A percentile compares a stretch with the other conserved stretches of the same genome.
Conservation (phyloP, 1,139 yeast genomes). For the Debaryomycetaceae sp. region DNA sequence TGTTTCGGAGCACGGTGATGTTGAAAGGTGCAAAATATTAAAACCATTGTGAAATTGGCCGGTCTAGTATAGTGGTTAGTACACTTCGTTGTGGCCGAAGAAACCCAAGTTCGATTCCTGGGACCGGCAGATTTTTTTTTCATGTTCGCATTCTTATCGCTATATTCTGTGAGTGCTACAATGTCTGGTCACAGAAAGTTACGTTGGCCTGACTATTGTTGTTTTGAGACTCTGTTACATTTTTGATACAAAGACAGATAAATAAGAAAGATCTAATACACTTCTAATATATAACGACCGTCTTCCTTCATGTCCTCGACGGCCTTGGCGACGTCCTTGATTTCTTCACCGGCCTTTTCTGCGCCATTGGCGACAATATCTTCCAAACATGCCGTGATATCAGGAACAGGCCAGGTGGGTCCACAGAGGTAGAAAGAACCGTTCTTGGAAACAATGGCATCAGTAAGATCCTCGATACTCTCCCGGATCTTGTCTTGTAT, state of each 20-base stretch:
- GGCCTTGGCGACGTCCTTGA: conserved; percentile 68
- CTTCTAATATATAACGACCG: conserved; percentile 91
- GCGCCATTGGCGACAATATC: conserved; percentile 79
- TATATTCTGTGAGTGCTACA: too few species aligned
- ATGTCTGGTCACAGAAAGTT: too few species aligned
- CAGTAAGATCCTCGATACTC: conserved; percentile 66
- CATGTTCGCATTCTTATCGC: neutral
- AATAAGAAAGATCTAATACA: conserved; percentile 49
- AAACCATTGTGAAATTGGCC: conserved; percentile 15
- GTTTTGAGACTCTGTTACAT: too few species aligned
- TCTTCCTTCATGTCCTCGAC: conserved; percentile 93
- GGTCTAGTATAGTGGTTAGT: conserved; percentile 45
- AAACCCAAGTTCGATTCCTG: conserved; percentile 47
- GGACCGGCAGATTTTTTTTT: conserved; percentile 32
- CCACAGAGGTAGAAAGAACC: conserved; percentile 98
- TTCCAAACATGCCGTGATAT: conserved; percentile 84
- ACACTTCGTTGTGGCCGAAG: conserved; percentile 47
- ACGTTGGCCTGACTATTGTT: too few species aligned
- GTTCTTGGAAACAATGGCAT: conserved; percentile 70
- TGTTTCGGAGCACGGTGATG: too few species aligned
- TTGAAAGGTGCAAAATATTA: too few species aligned
- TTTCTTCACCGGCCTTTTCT: conserved; percentile 54
- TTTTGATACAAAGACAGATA: conserved; percentile 3
- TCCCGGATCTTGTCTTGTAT: conserved; percentile 93
- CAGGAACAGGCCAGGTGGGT: conserved; percentile 99